Evolutionary conservation across 2,329 filamentous ascomycete species (phyloP), one percentile per base, ranked within the genome.

Genomic region (Metarhizium robertsii): DNA sequence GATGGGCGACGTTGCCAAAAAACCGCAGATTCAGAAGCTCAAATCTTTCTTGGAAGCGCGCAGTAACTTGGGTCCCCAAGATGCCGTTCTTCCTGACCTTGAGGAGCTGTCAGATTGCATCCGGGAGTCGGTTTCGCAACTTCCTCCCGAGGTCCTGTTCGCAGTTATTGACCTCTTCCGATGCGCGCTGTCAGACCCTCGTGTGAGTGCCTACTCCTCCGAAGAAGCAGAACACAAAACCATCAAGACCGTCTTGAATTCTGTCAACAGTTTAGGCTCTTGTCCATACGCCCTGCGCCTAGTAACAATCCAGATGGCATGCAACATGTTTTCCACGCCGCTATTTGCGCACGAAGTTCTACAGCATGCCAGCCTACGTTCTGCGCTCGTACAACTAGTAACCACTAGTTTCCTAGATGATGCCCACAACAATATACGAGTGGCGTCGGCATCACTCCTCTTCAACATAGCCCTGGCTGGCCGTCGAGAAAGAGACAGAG

Each of bases 91-190:
- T 0, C 90, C 92, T 0, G 79, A 90, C 64, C 75, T 96, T 40
- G 72, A 79, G 6, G 72, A 77, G 2, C 84, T 96, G 58, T 81
- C 84, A 0, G 64, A 65, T 0, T 85, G 87, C 61, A 57, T 96
- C 6, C 77, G 75, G 38, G 71, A 74, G 1, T 79, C 80, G 1
- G 76, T 84, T 3, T 65, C 70, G 0, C 71, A 74, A 0, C 71
- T 95, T 2, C 80, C 87, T 0, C 67, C 74, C 0, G 87, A 88
- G 14, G 73, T 79, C 1, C 78, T 91, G 47, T 97, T 97, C 66
- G 82, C 90, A 1, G 76, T 92, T 0, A 79, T 96, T n/a, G 94
- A 97, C 66, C 79, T 99, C 2, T 79, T 96, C 52, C 82, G 94
- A 25, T 81, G 88, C 59, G 81, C 88, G 0, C 80, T 96, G 55